A percentile compares a stretch with the other conserved stretches of the same genome.
phyloP scores from a whole-genome alignment of 176 grass and related monocot species.

The Neostapfia colusana region DNA sequence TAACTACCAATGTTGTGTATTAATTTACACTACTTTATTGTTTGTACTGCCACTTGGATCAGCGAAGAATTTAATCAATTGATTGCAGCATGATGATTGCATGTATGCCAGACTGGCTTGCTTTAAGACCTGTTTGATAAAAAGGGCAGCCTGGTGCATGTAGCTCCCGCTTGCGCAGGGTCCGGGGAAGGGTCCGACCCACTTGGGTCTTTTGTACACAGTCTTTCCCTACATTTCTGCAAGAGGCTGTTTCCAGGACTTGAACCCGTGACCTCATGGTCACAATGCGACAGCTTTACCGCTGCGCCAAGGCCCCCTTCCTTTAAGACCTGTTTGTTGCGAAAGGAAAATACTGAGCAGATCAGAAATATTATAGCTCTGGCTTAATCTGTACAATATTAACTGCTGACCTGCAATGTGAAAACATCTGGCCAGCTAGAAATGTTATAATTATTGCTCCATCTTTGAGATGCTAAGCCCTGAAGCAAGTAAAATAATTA shows the following conservation, averaged over 20 bases:
- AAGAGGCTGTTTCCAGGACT: no score
- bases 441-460: background rate
- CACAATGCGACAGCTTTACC: no score
- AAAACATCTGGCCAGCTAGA: background rate
- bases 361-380: background rate
- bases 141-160: no score
- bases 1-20: background rate
- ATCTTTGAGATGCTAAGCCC: background rate
- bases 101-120: background rate
- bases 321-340: no score
- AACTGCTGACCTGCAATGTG: background rate
- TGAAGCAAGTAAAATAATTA: slow-evolving; percentile 20
- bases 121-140: background rate
- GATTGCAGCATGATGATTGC: background rate
- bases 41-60: background rate
- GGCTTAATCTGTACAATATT: background rate
- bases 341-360: background rate
- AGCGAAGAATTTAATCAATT: background rate
- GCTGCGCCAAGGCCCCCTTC: no score
- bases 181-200: no score
- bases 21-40: background rate
- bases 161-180: no score
- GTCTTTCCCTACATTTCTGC: no score
- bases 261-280: no score
- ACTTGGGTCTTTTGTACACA: no score